Evolutionary conservation across 805 yeast genomes (phyloP), one percentile per base, ranked within the genome.

Genomic region (Metschnikowia noctiluminum): DNA sequence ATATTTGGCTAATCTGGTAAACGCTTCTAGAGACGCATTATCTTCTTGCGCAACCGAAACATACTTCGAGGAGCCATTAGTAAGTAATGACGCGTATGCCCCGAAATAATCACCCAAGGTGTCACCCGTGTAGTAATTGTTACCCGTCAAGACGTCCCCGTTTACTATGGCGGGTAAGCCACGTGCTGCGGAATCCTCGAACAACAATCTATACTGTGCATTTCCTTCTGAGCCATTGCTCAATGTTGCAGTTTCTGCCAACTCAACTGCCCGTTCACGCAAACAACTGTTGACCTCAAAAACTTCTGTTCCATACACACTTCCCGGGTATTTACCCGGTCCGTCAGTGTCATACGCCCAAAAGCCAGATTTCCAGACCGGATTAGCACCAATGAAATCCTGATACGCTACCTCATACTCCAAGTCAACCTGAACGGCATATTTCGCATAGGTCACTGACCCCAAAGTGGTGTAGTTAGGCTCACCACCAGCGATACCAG

Each of bases 41-140:
- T 83, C 87, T 63, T 82, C 88, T 63, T 82, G 85, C 47, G 83
- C 85, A 38, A 85, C 76, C 37, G 82, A 60, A 62, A 85, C 79
- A 69, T 80, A 82, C 13, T 63, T 65, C 16, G 79, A 84, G 34
- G 82, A 71, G 46, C 82, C 82, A 58, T 82, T 82, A 53, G 86
- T 77, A 59, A 81, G 61, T 51, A 80, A 54, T 13, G 54, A 51
- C 30, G 84, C 71, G 59, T 68, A 76, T 61, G 70, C 70, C 30
- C 72, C 61, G 57, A 80, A 79, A 55, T 80, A 68, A 57, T 78
- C 75, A 51, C 73, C 76, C 56, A 82, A 70, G 11, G 63, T 62
- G 42, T 70, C 63, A 51, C 87, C 87, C 42, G 74, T 68, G 75
- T 76, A 82, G 70, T 81, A 81, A 52, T 70, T 76, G 62, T 82